Conservation (phyloP, 208 protist species). For the Leishmania arabica region DNA sequence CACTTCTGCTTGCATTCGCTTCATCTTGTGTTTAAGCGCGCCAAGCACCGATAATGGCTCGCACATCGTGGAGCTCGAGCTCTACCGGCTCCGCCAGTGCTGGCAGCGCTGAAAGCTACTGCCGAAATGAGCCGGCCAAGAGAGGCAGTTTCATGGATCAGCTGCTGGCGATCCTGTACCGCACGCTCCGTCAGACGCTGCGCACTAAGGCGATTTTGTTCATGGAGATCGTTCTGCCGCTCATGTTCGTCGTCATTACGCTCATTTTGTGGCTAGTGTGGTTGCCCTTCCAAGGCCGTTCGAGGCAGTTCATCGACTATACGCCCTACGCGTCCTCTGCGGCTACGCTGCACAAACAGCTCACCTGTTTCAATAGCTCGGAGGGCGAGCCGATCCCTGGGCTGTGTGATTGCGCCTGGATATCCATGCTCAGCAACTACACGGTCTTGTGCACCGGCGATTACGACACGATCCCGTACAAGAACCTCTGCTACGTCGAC, state of each 20-base stretch:
- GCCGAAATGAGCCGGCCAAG: slow-evolving; percentile 6
- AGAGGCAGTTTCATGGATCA: slow-evolving; percentile 44
- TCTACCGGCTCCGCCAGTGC: neutral
- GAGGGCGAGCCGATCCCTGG: slow-evolving; percentile 19
- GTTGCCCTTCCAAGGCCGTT: slow-evolving; percentile 13
- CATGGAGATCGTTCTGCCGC: slow-evolving; percentile 56
- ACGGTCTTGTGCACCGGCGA: slow-evolving; percentile 33
- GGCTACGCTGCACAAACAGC: slow-evolving; percentile 16
- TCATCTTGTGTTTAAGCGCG: neutral
- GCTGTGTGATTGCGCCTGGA: slow-evolving; percentile 31
- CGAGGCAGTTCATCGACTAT: slow-evolving; percentile 35
- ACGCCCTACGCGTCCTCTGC: slow-evolving; percentile 2
- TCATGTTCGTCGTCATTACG: slow-evolving; percentile 52
- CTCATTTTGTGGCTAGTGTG: slow-evolving; percentile 48
- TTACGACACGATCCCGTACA: slow-evolving; percentile 32
- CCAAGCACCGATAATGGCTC: neutral
- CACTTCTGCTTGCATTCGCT: neutral
- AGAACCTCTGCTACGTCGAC: slow-evolving; percentile 37
- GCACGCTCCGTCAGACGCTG: slow-evolving; percentile 44
- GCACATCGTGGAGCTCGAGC: neutral
- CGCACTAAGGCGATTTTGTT: slow-evolving; percentile 27
- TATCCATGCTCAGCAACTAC: neutral
- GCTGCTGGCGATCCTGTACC: slow-evolving; percentile 50
- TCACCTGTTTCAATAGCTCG: slow-evolving; percentile 28
- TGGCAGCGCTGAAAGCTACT: neutral